Percentiles rank a stretch among this genome's conserved stretches.
Evolutionary conservation across 139 green algal genomes (phyloP).

Genomic region (Asterochloris sp.): DNA sequence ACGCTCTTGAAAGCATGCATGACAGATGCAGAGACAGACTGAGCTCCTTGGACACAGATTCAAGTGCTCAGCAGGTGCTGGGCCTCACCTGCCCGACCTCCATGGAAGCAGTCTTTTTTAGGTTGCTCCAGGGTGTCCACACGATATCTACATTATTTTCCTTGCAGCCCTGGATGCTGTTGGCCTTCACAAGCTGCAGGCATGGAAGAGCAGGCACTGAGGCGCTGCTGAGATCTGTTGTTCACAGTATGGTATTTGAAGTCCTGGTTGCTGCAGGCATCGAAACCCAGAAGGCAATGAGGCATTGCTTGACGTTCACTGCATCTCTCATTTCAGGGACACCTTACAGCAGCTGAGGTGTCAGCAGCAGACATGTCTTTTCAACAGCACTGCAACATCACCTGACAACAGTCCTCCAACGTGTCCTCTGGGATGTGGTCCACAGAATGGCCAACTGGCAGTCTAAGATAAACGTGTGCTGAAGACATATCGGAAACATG

Average conservation of each 20-base stretch:
- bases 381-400: conserved; percentile 48
- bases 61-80: no score
- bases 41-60: no score
- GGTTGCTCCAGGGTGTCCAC: conserved; percentile 92
- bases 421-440: conserved; percentile 78
- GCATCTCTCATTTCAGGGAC: no score
- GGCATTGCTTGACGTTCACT: no score
- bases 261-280: no score
- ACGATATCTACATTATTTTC: conserved; percentile 19
- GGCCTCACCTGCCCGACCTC: conserved; percentile 60
- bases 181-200: conserved; percentile 92
- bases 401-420: conserved; percentile 85
- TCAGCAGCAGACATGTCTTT: no score
- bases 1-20: no score
- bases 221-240: background rate
- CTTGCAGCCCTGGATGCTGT: conserved; percentile 88
- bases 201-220: conserved; percentile 23
- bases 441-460: conserved; percentile 59
- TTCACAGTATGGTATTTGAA: no score
- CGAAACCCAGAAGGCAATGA: no score
- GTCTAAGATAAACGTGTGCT: conserved; percentile 94
- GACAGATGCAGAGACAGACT: no score
- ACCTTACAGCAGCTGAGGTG: no score
- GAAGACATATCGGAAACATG: conserved; percentile 94
- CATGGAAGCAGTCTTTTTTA: conserved; percentile 81